phyloP scores from a whole-genome alignment of 2,329 filamentous ascomycete species.

The Aschersonia sp. region DNA sequence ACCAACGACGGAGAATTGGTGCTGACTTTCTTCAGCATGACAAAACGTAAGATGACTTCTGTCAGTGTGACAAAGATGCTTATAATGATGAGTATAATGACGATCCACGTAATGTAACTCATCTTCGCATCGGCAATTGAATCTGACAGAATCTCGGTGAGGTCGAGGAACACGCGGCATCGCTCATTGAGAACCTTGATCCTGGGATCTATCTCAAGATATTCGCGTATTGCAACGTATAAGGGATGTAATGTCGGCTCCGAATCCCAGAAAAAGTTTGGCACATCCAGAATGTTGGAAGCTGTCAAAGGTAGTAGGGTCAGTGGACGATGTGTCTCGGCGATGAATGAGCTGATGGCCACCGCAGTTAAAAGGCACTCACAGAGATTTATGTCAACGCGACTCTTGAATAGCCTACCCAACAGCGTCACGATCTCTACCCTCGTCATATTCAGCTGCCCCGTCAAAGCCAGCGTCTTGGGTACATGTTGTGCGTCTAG shows the following conservation, averaged over 20 bases:
- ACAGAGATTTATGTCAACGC: slow-evolving; percentile 97
- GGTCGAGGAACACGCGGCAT: slow-evolving; percentile 88
- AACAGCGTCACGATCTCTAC: slow-evolving; percentile 87
- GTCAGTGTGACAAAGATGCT: slow-evolving; percentile 83
- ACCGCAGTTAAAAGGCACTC: slow-evolving; percentile 21
- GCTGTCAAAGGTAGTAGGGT: slow-evolving; percentile 30
- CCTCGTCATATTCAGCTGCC: slow-evolving; percentile 78
- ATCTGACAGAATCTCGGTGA: slow-evolving; percentile 88
- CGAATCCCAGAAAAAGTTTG: slow-evolving; percentile 97
- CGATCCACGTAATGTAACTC: slow-evolving; percentile 94
- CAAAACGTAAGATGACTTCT: slow-evolving; percentile 79
- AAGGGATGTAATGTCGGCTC: slow-evolving; percentile 91
- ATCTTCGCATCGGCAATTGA: slow-evolving; percentile 89
- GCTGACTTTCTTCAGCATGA: slow-evolving; percentile 37
- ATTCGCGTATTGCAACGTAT: slow-evolving; percentile 88
- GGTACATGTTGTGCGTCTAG: slow-evolving; percentile 82
- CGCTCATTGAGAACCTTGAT: slow-evolving; percentile 96
- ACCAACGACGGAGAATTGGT: slow-evolving; percentile 6
- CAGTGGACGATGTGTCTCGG: no score
- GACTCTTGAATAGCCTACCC: slow-evolving; percentile 78
- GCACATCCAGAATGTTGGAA: slow-evolving; percentile 89
- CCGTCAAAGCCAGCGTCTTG: slow-evolving; percentile 74
- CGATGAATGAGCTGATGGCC: background rate
- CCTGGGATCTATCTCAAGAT: slow-evolving; percentile 90
- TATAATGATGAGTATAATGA: slow-evolving; percentile 83